Base-by-base conservation (phyloP, 2,329 filamentous ascomycete genomes). In the Exophiala aquamarina region DNA sequence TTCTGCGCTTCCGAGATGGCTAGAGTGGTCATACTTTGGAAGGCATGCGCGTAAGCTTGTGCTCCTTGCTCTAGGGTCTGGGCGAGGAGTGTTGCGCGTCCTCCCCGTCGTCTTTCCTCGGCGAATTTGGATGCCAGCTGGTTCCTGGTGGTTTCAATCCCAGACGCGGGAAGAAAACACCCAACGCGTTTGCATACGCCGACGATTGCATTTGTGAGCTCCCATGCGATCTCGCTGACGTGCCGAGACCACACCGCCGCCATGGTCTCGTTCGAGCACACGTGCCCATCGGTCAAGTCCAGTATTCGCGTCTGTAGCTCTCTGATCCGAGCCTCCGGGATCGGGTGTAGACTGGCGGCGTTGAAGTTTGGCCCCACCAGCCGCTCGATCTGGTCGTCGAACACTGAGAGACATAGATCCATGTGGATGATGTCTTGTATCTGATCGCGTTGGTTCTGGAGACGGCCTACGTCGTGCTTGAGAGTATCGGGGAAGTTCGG, bases 391-490 rank as follows among this genome's bases (percentile, higher is more conserved):
- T 65, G 64, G 1, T 60, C 58, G 42, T 71, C 65, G 43, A 81
- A 74, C 46, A 80, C 69, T 3, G 73, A 70, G 58, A 71, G 71
- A 61, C 78, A 81, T 28, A 82, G 72, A 26, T 76, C 70, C 40
- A 79, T 70, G 49, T 74, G 74, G 50, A 82, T 70, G 8, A 75
- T 59, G 50, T 76, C 74, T 57, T 80, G 75, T 2, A 83, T 64
- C 35, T 81, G 76, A 2, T 66, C 61, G 34, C 74, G 73, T 20
- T 84, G 61, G n/a, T 68, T 62, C 50, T 71, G 72, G 5, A 84
- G 64, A 18, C 80, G 76, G 29, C 78, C 74, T 5, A 67, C 65
- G 56, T 84, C 80, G 36, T 82, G 73, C 35, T 75, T 70, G 59
- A 83, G 81, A 0, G 79, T 79, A 26, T 75, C 72, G 0, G 79